Conservation (phyloP, 73 alveolate genomes). For the Paramecium caudatum region DNA sequence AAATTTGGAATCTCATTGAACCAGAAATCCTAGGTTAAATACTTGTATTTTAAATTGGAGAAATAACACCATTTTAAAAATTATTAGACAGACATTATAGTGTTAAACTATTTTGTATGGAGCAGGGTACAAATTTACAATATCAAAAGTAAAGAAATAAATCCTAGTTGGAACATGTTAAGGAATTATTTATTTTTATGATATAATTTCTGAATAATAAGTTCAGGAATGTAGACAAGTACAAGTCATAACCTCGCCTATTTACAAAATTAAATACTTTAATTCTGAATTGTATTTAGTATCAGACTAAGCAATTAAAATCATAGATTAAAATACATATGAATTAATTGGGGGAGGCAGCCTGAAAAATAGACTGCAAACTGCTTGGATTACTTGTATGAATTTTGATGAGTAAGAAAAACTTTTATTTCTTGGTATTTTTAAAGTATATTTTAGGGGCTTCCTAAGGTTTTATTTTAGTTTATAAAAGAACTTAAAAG, state of each 20-base stretch:
- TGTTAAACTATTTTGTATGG: conserved; percentile 35
- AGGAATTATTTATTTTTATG: background rate
- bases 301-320: background rate
- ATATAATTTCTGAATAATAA: background rate
- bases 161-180: conserved; percentile 9
- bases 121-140: background rate
- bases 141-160: background rate
- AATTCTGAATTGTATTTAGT: conserved; percentile 14
- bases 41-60: background rate
- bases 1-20: conserved; percentile 62
- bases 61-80: background rate
- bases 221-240: background rate
- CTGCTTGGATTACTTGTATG: conserved; percentile 4
- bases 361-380: conserved; percentile 32
- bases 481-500: background rate
- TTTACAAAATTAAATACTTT: background rate
- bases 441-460: background rate
- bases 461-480: background rate
- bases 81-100: conserved; percentile 19
- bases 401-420: background rate
- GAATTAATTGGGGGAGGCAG: conserved; percentile 60
- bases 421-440: background rate
- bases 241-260: background rate
- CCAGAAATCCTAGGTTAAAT: conserved; percentile 37
- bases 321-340: background rate